Evolutionary conservation across 164 flowering plant genomes (phyloP), one percentile per base, ranked within the genome.

Genomic region (Macadamia tetraphylla): DNA sequence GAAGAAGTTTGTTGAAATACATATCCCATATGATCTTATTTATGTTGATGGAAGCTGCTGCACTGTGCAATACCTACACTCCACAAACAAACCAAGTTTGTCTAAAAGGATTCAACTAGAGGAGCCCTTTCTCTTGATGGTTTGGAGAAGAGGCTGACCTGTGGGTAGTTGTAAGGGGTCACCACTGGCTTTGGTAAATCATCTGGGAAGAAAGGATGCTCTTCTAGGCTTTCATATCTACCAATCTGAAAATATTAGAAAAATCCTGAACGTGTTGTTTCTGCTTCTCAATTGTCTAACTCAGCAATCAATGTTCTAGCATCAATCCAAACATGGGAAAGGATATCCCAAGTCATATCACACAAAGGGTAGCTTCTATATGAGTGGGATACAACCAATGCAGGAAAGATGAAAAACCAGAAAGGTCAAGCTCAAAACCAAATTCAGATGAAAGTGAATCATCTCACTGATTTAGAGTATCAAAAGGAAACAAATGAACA

Each of bases 121-220:
- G n/a, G 29, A 63, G 43, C 8, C 2, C 40, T n/a, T 40, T 18
- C 10, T 49, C 48, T 29, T 44, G 30, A 5, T 29, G 43, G 49
- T 30, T 13, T 40, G 10, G 9, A 11, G 43, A 56, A 31, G 15
- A 56, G 10, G 31, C 70, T 69, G 64, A 86, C 90, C 80, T 75
- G 76, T 9, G 86, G 65, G 63, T 73, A 68, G 9, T 77, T 75
- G 40, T 57, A 58, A 57, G 78, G 64, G 1, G 82, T 83, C 52
- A 84, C 64, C 29, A 85, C 8, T 0, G 93, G 76, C 29, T 61
- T 23, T 23, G 96, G 92, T 63, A 91, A 71, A 68, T 75, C 61
- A 46, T 87, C 82, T 0, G 94, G 92, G 79, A 93, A 94, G 80
- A 94, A 89, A 15, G 98, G 86, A 69, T 79, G 71, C 74, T 94